Evolutionary conservation across 169 alveolate genomes (phyloP).

Genomic region (Eimeria sp.): DNA sequence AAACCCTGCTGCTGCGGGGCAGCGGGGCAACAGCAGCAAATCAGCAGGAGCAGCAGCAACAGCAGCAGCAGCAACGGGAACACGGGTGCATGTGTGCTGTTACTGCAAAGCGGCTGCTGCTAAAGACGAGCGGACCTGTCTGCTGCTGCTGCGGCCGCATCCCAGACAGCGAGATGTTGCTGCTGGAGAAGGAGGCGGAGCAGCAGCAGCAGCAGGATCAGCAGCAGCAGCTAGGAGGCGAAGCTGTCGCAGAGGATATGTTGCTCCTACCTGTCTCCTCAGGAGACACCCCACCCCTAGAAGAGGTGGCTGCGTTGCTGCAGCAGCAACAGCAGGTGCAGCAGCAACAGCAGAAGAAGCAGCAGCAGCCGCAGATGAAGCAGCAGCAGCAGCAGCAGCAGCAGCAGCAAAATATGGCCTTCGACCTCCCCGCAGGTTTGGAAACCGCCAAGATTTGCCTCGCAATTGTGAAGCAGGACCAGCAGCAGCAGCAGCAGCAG

Average conservation of each 20-base stretch:
- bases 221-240: neutral
- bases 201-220: neutral
- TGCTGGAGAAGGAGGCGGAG: too few species aligned
- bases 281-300: neutral
- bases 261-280: conserved; percentile 5
- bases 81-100: neutral
- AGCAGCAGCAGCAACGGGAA: neutral
- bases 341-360: too few species aligned
- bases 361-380: conserved; percentile 15
- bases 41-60: neutral
- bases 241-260: neutral
- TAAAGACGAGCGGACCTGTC: neutral
- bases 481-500: too few species aligned
- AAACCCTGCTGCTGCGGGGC: too few species aligned
- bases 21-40: too few species aligned
- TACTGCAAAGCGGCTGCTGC: neutral
- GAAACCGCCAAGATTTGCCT: too few species aligned
- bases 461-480: too few species aligned
- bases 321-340: too few species aligned
- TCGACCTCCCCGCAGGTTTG: too few species aligned
- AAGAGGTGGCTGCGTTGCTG: neutral
- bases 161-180: too few species aligned
- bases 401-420: too few species aligned
- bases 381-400: neutral
- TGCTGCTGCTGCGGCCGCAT: conserved; percentile 1